These are phyloP conservation scores for Fusarium sp. DNA, from an alignment of 2,329 filamentous ascomycete genomes.

Conservation along the genomic window DNA sequence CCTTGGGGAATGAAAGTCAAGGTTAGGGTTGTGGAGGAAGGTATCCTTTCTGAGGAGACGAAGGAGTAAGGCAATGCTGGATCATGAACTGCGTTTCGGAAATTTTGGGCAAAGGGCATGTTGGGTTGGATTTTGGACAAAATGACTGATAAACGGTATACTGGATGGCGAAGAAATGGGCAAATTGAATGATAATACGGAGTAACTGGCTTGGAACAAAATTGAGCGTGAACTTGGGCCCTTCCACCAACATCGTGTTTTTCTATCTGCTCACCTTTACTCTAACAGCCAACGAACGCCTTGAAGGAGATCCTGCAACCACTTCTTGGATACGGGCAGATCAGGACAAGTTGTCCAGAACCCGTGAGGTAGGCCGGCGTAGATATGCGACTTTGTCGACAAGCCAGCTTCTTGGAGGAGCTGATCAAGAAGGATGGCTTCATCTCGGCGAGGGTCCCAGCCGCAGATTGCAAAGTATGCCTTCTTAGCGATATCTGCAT, in stretches of 20 bases:
- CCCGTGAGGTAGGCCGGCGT: constrained; percentile 58
- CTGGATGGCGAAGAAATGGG: not conserved
- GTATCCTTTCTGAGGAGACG: constrained; percentile 41
- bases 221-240: not conserved
- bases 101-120: not conserved
- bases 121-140: not conserved
- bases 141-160: not conserved
- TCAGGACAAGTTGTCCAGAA: constrained; percentile 57
- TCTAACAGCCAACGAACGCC: constrained; percentile 44
- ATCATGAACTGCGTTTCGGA: not conserved
- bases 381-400: constrained; percentile 56
- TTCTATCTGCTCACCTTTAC: not conserved
- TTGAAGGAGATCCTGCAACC: constrained; percentile 49
- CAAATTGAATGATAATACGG: not conserved
- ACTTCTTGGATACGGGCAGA: constrained; percentile 49
- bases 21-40: constrained; percentile 53
- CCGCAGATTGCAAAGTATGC: constrained; percentile 63
- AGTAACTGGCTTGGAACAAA: constrained; percentile 6
- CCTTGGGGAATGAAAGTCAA: constrained; percentile 57
- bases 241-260: not conserved
- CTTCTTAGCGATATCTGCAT: constrained; percentile 49
- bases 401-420: constrained; percentile 52
- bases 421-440: constrained; percentile 62
- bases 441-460: constrained; percentile 62
- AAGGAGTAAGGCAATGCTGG: not conserved